Percentiles rank a stretch among this genome's conserved stretches.
These are phyloP conservation scores for Sesbania bispinosa DNA, from an alignment of 306 rosid species.

Conservation along the genomic window DNA sequence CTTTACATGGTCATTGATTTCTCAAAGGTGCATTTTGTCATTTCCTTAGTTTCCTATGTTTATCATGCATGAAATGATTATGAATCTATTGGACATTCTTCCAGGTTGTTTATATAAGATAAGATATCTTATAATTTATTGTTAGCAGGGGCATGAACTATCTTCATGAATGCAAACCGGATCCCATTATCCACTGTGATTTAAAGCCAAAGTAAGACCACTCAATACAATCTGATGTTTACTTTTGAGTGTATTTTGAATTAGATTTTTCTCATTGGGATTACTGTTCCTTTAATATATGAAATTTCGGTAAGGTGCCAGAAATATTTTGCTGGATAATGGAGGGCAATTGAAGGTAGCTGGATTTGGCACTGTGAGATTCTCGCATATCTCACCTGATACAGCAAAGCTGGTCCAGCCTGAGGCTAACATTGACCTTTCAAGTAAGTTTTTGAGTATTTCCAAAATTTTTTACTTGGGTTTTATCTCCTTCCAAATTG, in stretches of 20 bases:
- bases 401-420: conserved; percentile 63
- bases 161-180: conserved; percentile 99
- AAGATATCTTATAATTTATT: conserved; percentile 36
- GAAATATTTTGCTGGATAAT: conserved; percentile 98
- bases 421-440: conserved; percentile 43
- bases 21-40: not conserved
- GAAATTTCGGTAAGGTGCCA: conserved; percentile 98
- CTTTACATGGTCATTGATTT: conserved; percentile 18
- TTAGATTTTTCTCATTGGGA: conserved; percentile 31
- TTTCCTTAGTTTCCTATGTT: conserved; percentile 23
- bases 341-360: conserved; percentile 92
- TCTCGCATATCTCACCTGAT: conserved; percentile 66
- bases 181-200: conserved; percentile 92
- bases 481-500: conserved; percentile 5
- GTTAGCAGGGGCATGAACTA: conserved; percentile 95
- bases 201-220: conserved; percentile 98
- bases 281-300: conserved; percentile 74
- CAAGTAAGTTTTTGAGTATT: conserved; percentile 57
- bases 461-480: not conserved
- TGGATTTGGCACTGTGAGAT: conserved; percentile 78
- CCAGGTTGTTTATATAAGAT: conserved; percentile 27
- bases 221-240: conserved; percentile 46
- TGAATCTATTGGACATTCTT: conserved; percentile 8
- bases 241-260: conserved; percentile 25
- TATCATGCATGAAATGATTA: conserved; percentile 17